A percentile compares a stretch with the other conserved stretches of the same genome.
These are phyloP conservation scores for Leishmania turanica DNA, from an alignment of 208 protist species.

Conservation along the genomic window DNA sequence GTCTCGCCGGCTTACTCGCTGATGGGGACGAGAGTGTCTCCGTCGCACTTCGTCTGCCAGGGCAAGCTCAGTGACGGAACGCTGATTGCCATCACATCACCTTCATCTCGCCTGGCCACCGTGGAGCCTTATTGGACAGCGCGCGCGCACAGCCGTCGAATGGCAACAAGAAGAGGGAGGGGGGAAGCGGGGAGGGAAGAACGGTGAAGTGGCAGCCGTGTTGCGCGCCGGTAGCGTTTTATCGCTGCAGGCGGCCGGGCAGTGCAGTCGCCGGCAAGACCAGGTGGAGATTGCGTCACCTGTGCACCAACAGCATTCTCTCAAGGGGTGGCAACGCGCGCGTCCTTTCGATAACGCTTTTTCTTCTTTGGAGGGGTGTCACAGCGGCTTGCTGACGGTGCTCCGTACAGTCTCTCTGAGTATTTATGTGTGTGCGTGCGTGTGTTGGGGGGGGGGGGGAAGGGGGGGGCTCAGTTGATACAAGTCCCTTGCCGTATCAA, in stretches of 20 bases:
- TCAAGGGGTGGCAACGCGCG: background rate
- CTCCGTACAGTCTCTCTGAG: background rate
- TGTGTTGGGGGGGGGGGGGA: background rate
- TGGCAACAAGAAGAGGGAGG: too few species aligned
- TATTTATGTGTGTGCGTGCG: background rate
- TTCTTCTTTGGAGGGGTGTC: background rate
- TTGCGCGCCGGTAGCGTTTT: background rate
- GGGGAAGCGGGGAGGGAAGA: background rate
- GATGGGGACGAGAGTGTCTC: background rate
- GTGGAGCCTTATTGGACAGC: background rate
- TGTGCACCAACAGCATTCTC: background rate
- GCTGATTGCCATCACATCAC: background rate
- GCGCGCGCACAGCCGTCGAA: background rate
- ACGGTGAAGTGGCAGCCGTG: background rate
- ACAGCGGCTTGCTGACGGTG: background rate
- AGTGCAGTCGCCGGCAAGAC: background rate
- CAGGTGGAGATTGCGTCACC: background rate
- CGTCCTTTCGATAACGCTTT: background rate
- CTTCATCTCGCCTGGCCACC: background rate
- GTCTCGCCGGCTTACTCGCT: too few species aligned
- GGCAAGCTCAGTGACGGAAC: background rate
- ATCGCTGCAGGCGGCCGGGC: background rate
- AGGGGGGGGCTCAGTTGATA: background rate
- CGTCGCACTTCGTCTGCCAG: too few species aligned
- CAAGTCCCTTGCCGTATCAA: background rate